Conservation (phyloP, 1,139 yeast genomes). For the Pichia sp. region DNA sequence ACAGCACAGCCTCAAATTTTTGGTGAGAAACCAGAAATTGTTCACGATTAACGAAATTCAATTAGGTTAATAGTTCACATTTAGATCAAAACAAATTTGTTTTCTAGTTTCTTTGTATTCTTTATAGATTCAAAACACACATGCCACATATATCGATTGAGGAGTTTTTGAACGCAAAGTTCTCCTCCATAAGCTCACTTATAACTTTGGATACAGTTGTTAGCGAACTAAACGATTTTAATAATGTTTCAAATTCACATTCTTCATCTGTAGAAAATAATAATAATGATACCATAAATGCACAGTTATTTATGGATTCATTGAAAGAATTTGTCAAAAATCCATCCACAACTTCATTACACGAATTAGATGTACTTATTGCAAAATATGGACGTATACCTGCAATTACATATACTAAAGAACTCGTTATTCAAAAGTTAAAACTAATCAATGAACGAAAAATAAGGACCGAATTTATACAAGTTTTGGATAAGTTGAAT, state of each 20-base stretch:
- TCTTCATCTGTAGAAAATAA: no score
- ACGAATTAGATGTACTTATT: slow-evolving; percentile 6
- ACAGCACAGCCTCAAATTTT: no score
- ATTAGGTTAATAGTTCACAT: no score
- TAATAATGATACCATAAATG: neutral
- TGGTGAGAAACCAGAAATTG: no score
- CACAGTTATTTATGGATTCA: slow-evolving; percentile 1
- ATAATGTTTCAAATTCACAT: neutral
- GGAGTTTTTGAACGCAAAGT: slow-evolving; percentile 11
- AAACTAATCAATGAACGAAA: slow-evolving; percentile 5
- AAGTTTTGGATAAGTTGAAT: neutral
- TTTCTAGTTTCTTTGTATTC: no score
- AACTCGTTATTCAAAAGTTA: slow-evolving; percentile 9
- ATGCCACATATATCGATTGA: neutral
- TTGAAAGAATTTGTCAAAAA: slow-evolving; percentile 1
- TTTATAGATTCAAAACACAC: no score
- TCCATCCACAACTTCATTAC: slow-evolving; percentile 1
- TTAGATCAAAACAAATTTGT: no score
- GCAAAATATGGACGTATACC: slow-evolving; percentile 10
- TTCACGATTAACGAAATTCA: no score
- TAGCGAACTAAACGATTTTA: slow-evolving; percentile 1
- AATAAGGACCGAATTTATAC: neutral
- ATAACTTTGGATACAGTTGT: slow-evolving; percentile 10
- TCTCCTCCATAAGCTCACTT: slow-evolving; percentile 9
- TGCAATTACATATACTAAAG: slow-evolving; percentile 12